Evolutionary conservation across 306 rosid genomes (phyloP), one percentile per base, ranked within the genome.

Genomic region (Cyamopsis tetragonoloba): DNA sequence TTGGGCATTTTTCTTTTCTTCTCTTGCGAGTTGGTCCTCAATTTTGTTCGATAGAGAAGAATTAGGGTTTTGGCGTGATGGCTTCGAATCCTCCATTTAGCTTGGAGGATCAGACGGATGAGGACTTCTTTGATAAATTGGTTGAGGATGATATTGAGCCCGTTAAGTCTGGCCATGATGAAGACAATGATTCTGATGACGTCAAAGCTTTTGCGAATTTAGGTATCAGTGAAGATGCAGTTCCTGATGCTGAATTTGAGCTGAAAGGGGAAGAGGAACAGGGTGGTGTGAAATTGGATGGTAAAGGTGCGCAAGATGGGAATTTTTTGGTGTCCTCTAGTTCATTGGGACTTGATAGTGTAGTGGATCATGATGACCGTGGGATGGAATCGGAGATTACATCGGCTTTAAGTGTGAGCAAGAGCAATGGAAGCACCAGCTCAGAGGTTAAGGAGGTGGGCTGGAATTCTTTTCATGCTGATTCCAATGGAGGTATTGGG

Each of bases 71-170:
- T 70, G 58, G 73, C 62, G 22, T 31, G 68, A 91, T 91, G 97
- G 96, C 89, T 72, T 76, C 95, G 46, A 85, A 80, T 86, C 96
- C 91, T 88, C 89, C 96, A 72, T 85, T 81, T 56, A 76, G 74
- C 10, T 56, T 88, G 91, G 95, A 91, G 91, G 97, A 91, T 88
- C 91, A 85, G 65, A 81, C 96, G 24, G 95, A 88, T 43, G 97
- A 80, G 75, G 97, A 88, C 80, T 91, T 91, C 78, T 91, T 91
- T 44, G 97, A 91, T 79, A 91, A 86, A 77, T 77, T 91, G 77
- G 95, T 91, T 12, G 88, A 85, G 73, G 93, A 92, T 67, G 96
- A 86, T 39, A 60, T 69, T 34, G 81, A 22, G 43, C 82, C 87
- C 14, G 20, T 62, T 10, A 82, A 73, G 38, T 28, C 75, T 31